Evolutionary conservation across 176 grass and related monocot genomes (phyloP).

Genomic region (Canna indica): DNA sequence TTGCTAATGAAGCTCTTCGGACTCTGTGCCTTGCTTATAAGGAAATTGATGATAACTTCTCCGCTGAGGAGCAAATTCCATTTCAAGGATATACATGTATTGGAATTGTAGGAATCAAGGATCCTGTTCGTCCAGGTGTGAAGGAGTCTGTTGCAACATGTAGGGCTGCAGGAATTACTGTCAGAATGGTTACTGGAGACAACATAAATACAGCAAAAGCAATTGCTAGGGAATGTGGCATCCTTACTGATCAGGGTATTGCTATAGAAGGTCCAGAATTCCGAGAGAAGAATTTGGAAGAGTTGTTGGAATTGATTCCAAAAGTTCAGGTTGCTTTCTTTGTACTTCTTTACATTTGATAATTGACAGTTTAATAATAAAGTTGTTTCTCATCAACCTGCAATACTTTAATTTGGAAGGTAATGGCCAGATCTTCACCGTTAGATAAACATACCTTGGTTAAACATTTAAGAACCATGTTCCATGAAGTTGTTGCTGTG

Average conservation of each 20-base stretch:
- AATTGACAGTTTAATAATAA: not conserved
- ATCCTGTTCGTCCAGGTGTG: constrained; percentile 13
- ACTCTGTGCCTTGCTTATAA: constrained; percentile 17
- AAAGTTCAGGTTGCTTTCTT: constrained; percentile 8
- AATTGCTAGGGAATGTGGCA: constrained; percentile 20
- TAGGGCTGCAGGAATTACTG: constrained; percentile 12
- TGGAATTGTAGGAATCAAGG: constrained; percentile 20
- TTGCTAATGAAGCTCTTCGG: constrained; percentile 16
- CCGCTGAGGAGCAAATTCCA: not conserved
- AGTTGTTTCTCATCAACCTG: not conserved
- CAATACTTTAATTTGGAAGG: constrained; percentile 4
- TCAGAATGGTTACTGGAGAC: constrained; percentile 16
- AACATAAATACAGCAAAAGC: constrained; percentile 23
- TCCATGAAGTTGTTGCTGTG: constrained; percentile 17
- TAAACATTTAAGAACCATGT: constrained; percentile 2
- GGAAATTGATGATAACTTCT: constrained; percentile 6
- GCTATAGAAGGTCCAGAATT: constrained; percentile 18
- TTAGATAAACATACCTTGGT: constrained; percentile 10
- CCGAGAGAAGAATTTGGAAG: constrained; percentile 7
- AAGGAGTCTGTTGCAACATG: constrained; percentile 17
- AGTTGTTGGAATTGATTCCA: constrained; percentile 7
- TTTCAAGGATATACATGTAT: constrained; percentile 13
- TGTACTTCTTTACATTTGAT: not conserved
- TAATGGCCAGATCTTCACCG: constrained; percentile 17
- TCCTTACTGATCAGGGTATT: constrained; percentile 12